These are phyloP conservation scores for Peronospora belbahrii DNA, from an alignment of 352 stramenopile species.

Conservation along the genomic window DNA sequence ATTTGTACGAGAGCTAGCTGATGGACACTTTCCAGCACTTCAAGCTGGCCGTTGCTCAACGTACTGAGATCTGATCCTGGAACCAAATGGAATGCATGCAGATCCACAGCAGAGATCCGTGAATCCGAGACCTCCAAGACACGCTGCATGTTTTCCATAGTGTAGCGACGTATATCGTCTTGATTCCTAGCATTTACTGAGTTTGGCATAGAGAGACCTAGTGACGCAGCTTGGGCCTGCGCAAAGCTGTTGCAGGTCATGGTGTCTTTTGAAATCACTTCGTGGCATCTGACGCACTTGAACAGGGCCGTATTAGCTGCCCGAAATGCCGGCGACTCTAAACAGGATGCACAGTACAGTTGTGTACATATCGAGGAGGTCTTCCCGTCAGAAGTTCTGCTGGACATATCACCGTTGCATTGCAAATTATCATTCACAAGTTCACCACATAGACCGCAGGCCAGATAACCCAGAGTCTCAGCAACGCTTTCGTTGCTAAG, in stretches of 20 bases:
- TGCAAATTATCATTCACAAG: conserved; percentile 70
- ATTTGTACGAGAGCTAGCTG: conserved; percentile 50
- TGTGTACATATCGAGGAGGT: conserved; percentile 39
- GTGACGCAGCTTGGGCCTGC: conserved; percentile 44
- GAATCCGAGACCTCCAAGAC: conserved; percentile 32
- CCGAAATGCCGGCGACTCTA: conserved; percentile 27
- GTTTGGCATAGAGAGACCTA: conserved; percentile 37
- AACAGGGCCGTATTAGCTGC: conserved; percentile 19
- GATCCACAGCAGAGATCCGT: conserved; percentile 29
- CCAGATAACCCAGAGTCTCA: conserved; percentile 45
- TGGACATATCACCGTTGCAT: conserved; percentile 27
- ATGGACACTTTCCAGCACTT: conserved; percentile 62
- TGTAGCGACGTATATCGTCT: conserved; percentile 13
- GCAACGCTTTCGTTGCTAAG: conserved; percentile 35
- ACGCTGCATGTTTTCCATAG: conserved; percentile 42
- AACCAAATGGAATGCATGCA: conserved; percentile 41
- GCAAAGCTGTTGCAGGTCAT: conserved; percentile 63
- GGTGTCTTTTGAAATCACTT: conserved; percentile 26
- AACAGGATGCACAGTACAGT: conserved; percentile 60
- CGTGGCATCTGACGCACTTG: conserved; percentile 51
- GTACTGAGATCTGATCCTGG: conserved; percentile 39
- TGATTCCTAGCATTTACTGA: conserved; percentile 3
- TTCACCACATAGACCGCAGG: conserved; percentile 67
- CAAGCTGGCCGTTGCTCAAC: conserved; percentile 69
- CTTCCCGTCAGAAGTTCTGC: conserved; percentile 9